A percentile compares a stretch with the other conserved stretches of the same genome.
phyloP scores from a whole-genome alignment of 495 filamentous ascomycete genomes.

The Tuber microsphaerosporum region DNA sequence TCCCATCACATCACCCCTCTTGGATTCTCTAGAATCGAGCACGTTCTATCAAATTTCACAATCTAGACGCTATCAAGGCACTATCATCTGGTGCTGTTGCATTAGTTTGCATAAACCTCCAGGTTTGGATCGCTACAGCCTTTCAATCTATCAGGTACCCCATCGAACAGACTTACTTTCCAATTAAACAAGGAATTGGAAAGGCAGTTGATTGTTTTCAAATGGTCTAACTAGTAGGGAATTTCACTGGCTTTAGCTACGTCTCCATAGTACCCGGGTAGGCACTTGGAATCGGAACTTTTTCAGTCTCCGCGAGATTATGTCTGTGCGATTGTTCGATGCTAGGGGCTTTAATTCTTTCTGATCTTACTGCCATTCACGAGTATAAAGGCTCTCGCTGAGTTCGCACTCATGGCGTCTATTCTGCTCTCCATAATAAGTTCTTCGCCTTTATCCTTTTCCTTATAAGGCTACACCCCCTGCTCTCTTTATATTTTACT shows the following conservation, averaged over 20 bases:
- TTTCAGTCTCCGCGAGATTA: background rate
- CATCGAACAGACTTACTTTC: background rate
- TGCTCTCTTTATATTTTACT: background rate
- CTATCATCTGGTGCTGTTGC: slow-evolving; percentile 19
- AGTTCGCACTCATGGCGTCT: background rate
- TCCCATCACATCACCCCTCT: background rate
- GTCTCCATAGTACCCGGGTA: background rate
- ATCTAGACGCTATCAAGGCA: slow-evolving; percentile 15
- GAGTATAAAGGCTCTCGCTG: background rate
- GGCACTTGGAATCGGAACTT: background rate
- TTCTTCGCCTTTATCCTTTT: background rate
- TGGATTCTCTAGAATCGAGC: slow-evolving; percentile 13
- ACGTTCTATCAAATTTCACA: slow-evolving; percentile 16
- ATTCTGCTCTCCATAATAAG: background rate
- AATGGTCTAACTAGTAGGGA: slow-evolving; percentile 24
- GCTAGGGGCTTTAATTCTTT: background rate
- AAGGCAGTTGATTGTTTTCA: slow-evolving; percentile 17
- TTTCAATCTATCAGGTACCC: background rate
- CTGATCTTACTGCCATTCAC: background rate
- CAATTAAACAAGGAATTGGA: slow-evolving; percentile 17
- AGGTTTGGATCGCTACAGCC: background rate
- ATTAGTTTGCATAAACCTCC: slow-evolving; percentile 24
- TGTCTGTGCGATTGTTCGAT: background rate
- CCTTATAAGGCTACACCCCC: background rate
- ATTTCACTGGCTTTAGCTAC: slow-evolving; percentile 15